Conservation (phyloP, 2,329 filamentous ascomycete species). For the Ceratocystis destructans region DNA sequence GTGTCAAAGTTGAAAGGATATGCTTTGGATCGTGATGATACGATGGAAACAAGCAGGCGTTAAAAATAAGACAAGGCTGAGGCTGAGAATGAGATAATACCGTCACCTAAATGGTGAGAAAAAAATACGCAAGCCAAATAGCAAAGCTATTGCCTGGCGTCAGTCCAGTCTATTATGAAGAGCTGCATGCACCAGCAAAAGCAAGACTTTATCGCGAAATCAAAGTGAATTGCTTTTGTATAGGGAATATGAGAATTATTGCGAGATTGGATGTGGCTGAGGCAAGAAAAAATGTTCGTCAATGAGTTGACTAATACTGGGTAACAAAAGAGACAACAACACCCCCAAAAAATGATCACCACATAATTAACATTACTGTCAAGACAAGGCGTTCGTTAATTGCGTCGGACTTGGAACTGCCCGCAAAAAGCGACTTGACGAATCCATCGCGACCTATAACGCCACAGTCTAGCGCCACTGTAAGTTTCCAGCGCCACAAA, state of each 20-base stretch:
- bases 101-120: background rate
- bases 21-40: background rate
- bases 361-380: background rate
- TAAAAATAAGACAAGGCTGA: background rate
- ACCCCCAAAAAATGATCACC: conserved; percentile 4
- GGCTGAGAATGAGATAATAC: background rate
- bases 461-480: background rate
- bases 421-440: background rate
- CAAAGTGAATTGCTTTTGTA: background rate
- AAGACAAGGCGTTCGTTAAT: background rate
- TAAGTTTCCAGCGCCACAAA: background rate
- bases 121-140: background rate
- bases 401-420: background rate
- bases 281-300: background rate
- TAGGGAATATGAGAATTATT: background rate
- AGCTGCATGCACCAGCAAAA: conserved; percentile 1
- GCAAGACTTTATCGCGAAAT: background rate
- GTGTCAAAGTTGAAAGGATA: background rate
- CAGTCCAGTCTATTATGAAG: background rate
- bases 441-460: conserved; percentile 10
- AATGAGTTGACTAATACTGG: background rate
- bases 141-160: background rate
- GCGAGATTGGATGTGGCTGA: background rate
- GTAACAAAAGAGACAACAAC: background rate
- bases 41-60: background rate